Conservation (phyloP, 2,329 filamentous ascomycete species). For the Bipolaris sorokiniana region DNA sequence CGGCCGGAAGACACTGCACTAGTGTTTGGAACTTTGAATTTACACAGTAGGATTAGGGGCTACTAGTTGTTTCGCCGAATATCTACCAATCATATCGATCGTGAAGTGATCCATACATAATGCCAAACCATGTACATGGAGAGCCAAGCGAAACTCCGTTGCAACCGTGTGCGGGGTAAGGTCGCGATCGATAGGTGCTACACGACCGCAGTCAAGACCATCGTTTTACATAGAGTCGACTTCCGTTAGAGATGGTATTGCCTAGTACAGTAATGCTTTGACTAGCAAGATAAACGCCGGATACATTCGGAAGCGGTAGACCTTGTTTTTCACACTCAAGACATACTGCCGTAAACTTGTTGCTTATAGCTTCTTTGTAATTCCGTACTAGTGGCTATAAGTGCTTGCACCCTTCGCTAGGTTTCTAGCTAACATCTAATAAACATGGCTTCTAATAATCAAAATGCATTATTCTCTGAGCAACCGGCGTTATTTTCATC, state of each 20-base stretch:
- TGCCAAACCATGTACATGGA: neutral
- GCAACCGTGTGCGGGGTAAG: neutral
- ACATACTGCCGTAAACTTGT: neutral
- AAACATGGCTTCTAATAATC: constrained; percentile 6
- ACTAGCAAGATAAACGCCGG: neutral
- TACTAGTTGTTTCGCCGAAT: neutral
- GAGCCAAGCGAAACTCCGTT: neutral
- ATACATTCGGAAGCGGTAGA: neutral
- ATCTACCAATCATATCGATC: neutral
- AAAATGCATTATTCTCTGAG: neutral
- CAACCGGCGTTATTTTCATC: neutral
- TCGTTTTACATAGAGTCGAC: neutral
- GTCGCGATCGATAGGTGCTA: neutral
- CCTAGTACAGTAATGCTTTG: neutral
- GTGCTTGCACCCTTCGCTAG: constrained; percentile 1
- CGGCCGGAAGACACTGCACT: neutral
- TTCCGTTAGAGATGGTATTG: neutral
- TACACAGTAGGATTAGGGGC: neutral
- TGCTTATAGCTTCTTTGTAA: constrained; percentile 6
- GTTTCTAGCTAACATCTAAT: neutral
- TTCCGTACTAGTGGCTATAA: constrained; percentile 4
- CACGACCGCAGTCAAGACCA: neutral
- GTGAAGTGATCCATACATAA: neutral
- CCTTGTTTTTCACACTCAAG: neutral
- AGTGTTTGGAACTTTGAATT: neutral